Base-by-base conservation (phyloP, 306 rosid species). In the Spatholobus suberectus region DNA sequence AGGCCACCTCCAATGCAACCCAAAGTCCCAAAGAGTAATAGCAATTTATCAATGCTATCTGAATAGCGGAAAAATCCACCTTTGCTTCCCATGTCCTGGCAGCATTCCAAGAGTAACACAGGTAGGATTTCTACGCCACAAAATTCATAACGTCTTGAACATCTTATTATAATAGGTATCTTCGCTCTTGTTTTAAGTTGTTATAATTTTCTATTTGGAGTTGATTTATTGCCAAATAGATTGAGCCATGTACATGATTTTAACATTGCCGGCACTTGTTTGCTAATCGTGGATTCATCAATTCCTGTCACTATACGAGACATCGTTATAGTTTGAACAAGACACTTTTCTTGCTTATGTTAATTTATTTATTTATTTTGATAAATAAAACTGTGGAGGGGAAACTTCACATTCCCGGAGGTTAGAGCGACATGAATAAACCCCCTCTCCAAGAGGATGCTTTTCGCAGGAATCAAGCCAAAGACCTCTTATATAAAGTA, bases 1-100 rank as follows among this genome's bases (percentile, higher is more conserved):
- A 89, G 10, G 47, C 97, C 98, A 90, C 90, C 97, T 73, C 97
- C 95, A 73, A 94, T 83, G 85, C 98, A 87, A 80, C 97, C 97
- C 79, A 92, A 72, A 70, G 87, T 83, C 59, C 98, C 97, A 52
- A 92, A 83, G 20, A 92, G n/a, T 23, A 94, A 76, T 3, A 94
- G 67, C 55, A 92, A 84, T 79, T 84, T 88, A 82, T 94, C 97
- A 23, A 78, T n/a, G 0, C 92, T 82, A 83, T 94, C 92, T 55
- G 95, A 92, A 80, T 89, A 89, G 68, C 86, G 86, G 38, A 89
- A 87, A 61, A 87, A 21, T 0, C 89, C 91, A 52, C 83, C 85
- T 75, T 87, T 88, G 71, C 23, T 87, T 21, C 84, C 88, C 95
- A 91, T 92, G 11, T 81, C 8, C 18, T 44, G 2, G 7, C 27